Evolutionary conservation across 169 alveolate genomes (phyloP).

Genomic region (Plasmodium fragile): DNA sequence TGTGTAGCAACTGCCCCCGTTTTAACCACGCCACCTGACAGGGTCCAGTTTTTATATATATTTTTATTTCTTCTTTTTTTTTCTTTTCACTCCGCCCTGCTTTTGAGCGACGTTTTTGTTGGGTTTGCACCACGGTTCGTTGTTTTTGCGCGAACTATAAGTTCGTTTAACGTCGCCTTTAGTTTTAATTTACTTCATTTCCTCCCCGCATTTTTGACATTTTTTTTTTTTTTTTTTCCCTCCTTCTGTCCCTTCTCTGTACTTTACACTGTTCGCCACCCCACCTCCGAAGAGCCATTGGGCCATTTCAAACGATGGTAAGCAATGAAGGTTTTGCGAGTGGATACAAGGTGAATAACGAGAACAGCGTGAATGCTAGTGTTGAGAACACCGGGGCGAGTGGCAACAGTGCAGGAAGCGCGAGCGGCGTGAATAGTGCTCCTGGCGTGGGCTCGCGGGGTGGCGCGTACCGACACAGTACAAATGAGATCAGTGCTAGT

Average conservation of each 20-base stretch:
- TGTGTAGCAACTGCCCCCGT: background rate
- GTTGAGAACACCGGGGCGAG: background rate
- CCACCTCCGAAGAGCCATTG: background rate
- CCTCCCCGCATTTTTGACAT: background rate
- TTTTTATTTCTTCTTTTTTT: too few relatives aligned
- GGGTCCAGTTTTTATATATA: background rate
- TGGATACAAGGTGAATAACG: slow-evolving; percentile 33
- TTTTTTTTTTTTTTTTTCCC: too few relatives aligned
- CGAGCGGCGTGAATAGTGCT: background rate
- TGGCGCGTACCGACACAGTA: background rate
- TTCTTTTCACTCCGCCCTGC: background rate
- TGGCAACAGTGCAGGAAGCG: background rate
- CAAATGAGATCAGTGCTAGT: background rate
- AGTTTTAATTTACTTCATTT: background rate
- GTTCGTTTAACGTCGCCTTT: background rate
- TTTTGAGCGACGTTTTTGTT: background rate
- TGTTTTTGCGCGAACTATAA: background rate
- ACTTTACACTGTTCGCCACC: too few relatives aligned
- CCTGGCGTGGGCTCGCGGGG: background rate
- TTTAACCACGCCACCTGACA: background rate
- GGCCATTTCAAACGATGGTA: slow-evolving; percentile 17
- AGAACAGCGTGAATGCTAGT: background rate
- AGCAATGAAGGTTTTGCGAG: slow-evolving; percentile 30
- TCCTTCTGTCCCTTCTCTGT: background rate
- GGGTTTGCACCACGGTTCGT: background rate